Evolutionary conservation across 345 rosid species (phyloP), one percentile per base, ranked within the genome.

Genomic region (Eutrema japonicum): DNA sequence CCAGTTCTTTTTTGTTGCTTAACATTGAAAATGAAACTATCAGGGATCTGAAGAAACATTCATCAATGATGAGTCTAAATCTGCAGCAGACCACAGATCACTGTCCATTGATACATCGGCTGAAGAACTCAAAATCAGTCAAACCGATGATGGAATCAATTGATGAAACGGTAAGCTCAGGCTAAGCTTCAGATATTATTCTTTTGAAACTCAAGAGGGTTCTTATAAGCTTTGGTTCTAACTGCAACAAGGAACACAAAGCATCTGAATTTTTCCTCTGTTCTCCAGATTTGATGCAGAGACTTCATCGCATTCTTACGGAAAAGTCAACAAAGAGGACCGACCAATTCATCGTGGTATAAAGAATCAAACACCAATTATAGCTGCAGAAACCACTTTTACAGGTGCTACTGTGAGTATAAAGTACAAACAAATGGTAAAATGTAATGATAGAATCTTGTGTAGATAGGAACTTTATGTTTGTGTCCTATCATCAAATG

Each of bases 111-210:
- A 63, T 77, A 71, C 71, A 72, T 16, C 66, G 47, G 12, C 47
- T 18, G 71, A 49, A 64, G 52, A 50, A 61, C 49, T 35, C 35
- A 74, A 50, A 30, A 43, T 22, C 45, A n/a, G 55, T 49, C 4
- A 52, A 71, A 48, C 43, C 9, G 50, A 18, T 32, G 29, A 45
- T 57, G 70, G 41, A 51, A 43, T 51, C 45, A 41, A 46, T 10
- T 10, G 46, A 66, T 62, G 77, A 29, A 73, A 54, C 73, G 85
- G 85, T 82, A 75, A 77, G 65, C 60, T 63, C 29, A 40, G 29
- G 13, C 30, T 45, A 50, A 54, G 58, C 11, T 16, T 45, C 52
- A 43, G 58, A 62, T 13, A 8, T 1, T 62, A 10, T 67, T 36
- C n/a, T 35, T 36, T 47, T 30, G 36, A 52, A 22, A 51, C 1